Evolutionary conservation across 352 stramenopile genomes (phyloP).

Genomic region (Pythium guiyangense): DNA sequence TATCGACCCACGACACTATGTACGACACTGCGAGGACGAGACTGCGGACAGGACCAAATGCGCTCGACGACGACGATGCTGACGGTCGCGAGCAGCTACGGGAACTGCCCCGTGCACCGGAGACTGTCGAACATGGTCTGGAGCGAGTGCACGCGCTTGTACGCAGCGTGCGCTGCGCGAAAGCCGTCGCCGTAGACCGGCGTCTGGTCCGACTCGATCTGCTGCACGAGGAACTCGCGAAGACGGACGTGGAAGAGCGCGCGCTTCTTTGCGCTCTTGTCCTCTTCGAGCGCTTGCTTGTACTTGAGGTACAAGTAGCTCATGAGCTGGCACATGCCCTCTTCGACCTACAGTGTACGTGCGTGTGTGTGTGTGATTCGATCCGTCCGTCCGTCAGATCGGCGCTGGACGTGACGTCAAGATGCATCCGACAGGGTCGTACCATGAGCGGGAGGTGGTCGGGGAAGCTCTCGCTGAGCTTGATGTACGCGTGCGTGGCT

Average conservation of each 20-base stretch:
- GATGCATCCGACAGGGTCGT: not conserved
- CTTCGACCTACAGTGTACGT: constrained; percentile 31
- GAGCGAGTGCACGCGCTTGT: constrained; percentile 60
- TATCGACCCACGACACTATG: too few relatives aligned
- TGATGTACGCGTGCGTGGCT: constrained; percentile 72
- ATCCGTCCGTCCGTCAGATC: too few relatives aligned
- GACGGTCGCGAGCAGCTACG: too few relatives aligned
- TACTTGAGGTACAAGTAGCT: constrained; percentile 76
- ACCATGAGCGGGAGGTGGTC: constrained; percentile 40
- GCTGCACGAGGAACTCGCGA: constrained; percentile 60
- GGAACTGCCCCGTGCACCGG: constrained; percentile 35
- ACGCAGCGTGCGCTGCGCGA: constrained; percentile 51
- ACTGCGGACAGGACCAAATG: too few relatives aligned
- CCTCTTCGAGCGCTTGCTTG: constrained; percentile 45
- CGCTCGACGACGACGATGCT: too few relatives aligned
- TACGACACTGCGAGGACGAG: too few relatives aligned
- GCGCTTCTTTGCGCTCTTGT: constrained; percentile 24
- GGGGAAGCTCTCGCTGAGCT: constrained; percentile 63
- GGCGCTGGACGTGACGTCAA: too few relatives aligned
- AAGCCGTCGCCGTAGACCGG: constrained; percentile 69
- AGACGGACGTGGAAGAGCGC: constrained; percentile 34
- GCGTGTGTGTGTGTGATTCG: too few relatives aligned
- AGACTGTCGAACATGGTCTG: constrained; percentile 66
- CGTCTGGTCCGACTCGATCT: constrained; percentile 54
- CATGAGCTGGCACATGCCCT: constrained; percentile 75